Evolutionary conservation across 169 alveolate genomes (phyloP).

Genomic region (Eimeria tenella): DNA sequence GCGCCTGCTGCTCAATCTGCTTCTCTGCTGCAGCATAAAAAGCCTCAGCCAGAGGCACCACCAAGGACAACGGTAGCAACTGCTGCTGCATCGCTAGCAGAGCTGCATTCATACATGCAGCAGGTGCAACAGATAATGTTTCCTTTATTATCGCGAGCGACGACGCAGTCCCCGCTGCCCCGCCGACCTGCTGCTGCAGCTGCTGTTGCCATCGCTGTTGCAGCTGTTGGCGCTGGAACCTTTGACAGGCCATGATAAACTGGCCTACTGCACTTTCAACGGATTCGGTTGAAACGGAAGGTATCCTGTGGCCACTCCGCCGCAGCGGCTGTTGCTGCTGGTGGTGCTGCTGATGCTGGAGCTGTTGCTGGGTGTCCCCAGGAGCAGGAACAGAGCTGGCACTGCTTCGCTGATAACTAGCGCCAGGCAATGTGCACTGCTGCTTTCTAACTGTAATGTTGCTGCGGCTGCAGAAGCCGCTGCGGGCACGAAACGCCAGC

Average conservation of each 20-base stretch:
- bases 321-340: background rate
- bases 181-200: slow-evolving; percentile 1
- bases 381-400: background rate
- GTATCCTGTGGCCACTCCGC: background rate
- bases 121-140: slow-evolving; percentile 5
- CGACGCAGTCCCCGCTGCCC: background rate
- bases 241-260: slow-evolving; percentile 29
- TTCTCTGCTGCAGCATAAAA: slow-evolving; percentile 26
- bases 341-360: slow-evolving; percentile 1
- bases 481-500: background rate
- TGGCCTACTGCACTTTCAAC: background rate
- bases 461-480: background rate
- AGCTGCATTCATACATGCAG: slow-evolving; percentile 10
- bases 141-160: background rate
- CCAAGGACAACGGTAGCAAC: background rate
- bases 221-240: slow-evolving; percentile 22
- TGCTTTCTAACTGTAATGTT: background rate
- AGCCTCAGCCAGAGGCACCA: slow-evolving; percentile 8
- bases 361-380: slow-evolving; percentile 7
- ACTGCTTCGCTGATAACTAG: background rate
- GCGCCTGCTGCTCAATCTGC: background rate
- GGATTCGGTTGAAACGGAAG: background rate
- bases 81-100: slow-evolving; percentile 21
- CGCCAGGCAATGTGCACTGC: background rate
- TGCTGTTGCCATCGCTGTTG: slow-evolving; percentile 9